Conservation (phyloP, 176 grass and related monocot genomes). For the Panicum miliaceum region DNA sequence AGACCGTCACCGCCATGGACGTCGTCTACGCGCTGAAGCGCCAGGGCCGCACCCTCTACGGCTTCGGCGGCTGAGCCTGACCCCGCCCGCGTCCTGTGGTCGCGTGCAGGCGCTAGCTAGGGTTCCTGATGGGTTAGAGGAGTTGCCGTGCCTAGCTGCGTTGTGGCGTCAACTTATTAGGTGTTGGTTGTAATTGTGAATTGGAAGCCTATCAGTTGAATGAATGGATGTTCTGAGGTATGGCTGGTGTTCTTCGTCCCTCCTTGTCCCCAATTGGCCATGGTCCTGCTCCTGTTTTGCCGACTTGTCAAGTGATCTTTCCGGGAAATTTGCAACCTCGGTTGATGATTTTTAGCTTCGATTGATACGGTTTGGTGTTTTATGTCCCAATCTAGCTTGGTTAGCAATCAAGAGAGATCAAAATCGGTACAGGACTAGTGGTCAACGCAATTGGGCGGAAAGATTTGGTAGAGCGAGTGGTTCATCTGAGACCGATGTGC, state of each 20-base stretch:
- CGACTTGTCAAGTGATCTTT: background rate
- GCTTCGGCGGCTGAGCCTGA: conserved; percentile 42
- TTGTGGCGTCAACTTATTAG: background rate
- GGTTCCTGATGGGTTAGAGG: background rate
- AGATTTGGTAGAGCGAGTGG: background rate
- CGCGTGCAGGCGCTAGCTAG: background rate
- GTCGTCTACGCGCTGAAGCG: conserved; percentile 64
- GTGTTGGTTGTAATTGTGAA: background rate
- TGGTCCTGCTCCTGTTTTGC: background rate
- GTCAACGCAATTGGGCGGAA: background rate
- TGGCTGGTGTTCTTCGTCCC: background rate
- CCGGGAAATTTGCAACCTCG: no score
- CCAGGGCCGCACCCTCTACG: conserved; percentile 60
- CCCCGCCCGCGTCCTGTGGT: no score
- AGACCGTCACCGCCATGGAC: conserved; percentile 69
- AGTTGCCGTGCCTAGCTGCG: background rate
- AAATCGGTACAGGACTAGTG: no score
- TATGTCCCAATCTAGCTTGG: background rate
- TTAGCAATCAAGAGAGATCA: background rate
- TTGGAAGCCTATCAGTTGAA: background rate
- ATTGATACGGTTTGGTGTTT: background rate
- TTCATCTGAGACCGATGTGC: background rate
- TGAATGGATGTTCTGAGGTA: background rate
- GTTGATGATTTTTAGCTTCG: background rate
- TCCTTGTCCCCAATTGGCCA: no score